Evolutionary conservation across 176 grass and related monocot species (phyloP), one percentile per base, ranked within the genome.

Genomic region (Thinopyrum elongatum): DNA sequence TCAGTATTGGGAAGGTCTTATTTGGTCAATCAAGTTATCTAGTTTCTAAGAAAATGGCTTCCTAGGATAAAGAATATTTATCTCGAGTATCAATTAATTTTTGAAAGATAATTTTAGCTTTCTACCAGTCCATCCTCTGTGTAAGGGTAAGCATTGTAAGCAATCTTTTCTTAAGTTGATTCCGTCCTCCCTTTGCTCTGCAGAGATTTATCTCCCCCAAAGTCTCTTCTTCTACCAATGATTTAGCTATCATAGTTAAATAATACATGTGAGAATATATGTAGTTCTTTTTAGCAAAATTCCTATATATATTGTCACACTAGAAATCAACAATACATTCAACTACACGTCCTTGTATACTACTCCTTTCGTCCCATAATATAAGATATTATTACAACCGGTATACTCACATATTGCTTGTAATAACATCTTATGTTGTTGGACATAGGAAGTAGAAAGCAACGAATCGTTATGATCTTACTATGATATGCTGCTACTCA

Each of bases 181-280:
- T 80, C 27, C 38, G 23, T 28, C 78, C 59, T 28, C 23, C 15
- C 35, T 60, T 79, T 49, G 71, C 25, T 49, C 23, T 74, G 41
- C 27, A 74, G 69, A 74, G 71, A 74, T 74, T 49, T 17, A 80
- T 80, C 35, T 44, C 78, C 23, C 59, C 35, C 8, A 27, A 80
- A 80, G 14, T 80, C 25, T 44, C 13, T 79, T 65, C 16, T 29
- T 65, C 35, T 65, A 64, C 15, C 23, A 65, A 21, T 65, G 16
- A 64, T 64, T 5, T 65, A 44, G 42, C n/a, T 38, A 79, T 79
- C n/a, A 79, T 14, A 64, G 62, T 35, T 49, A 74, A 74, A 63
- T 41, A 76, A 66, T 34, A 65, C 33, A 39, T 16, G 6, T 35
- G 27, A 31, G 14, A 36, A 55, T 59, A 55, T 28, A 51, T 76